Percentiles rank a stretch among this genome's conserved stretches.
Evolutionary conservation across 2,329 filamentous ascomycete species (phyloP).

Genomic region (Fonsecaea pedrosoi): DNA sequence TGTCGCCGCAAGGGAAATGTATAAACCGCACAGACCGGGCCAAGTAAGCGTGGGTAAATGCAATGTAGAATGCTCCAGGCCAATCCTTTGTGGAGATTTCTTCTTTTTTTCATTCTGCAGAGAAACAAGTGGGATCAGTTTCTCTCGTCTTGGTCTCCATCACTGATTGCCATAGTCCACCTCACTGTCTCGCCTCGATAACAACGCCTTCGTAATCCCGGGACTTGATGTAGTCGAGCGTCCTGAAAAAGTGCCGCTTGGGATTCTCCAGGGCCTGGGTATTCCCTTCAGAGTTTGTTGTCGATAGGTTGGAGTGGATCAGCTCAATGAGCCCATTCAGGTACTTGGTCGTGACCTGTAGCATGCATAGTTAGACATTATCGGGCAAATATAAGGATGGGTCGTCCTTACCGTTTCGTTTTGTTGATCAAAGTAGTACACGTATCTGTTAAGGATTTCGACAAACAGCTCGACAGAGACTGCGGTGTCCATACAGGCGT

Average conservation of each 20-base stretch:
- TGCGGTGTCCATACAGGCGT: constrained; percentile 98
- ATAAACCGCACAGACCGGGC: not conserved
- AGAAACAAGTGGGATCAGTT: not conserved
- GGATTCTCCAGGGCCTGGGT: constrained; percentile 78
- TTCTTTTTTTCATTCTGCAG: not conserved
- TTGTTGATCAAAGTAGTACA: constrained; percentile 99
- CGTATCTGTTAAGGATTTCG: constrained; percentile 96
- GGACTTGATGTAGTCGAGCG: constrained; percentile 88
- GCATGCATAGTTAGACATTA: constrained; percentile 31
- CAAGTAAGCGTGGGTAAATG: not conserved
- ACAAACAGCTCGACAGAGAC: constrained; percentile 98
- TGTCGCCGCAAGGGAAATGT: not conserved
- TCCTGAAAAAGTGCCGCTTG: constrained; percentile 91
- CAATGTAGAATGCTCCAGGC: not conserved
- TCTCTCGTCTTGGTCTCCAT: not conserved
- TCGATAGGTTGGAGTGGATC: constrained; percentile 87
- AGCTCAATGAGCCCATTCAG: constrained; percentile 97
- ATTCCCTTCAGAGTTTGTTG: constrained; percentile 56
- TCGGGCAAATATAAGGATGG: not conserved
- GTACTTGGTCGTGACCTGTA: constrained; percentile 88
- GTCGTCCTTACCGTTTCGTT: constrained; percentile 78
- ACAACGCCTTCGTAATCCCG: constrained; percentile 94
- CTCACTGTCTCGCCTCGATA: constrained; percentile 61
- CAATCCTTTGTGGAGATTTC: not conserved
- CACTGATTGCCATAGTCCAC: not conserved